Base-by-base conservation (phyloP, 2,329 filamentous ascomycete genomes). In the Talaromyces sp. region DNA sequence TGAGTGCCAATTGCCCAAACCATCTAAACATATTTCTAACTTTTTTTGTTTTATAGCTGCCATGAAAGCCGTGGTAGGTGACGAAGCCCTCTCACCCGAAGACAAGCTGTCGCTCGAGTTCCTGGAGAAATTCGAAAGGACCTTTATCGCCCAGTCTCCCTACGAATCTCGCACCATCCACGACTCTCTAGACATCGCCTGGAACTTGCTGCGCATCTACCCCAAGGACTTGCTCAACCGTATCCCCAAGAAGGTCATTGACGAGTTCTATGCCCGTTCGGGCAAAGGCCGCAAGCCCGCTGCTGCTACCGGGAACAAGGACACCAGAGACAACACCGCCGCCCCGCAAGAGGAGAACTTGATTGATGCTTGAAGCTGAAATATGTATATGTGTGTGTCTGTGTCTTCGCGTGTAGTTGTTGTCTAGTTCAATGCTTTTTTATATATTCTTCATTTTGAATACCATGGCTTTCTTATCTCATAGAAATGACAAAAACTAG, bases 1-100 rank as follows among this genome's bases (percentile, higher is more conserved):
- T 79, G 67, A 70, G 77, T 28, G 51, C 12, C 61, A 7, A 27
- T 12, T 30, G 4, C 9, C 16, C 30, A 50, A n/a, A n/a, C 36
- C n/a, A n/a, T n/a, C 14, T 40, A 7, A 6, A 2, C 16, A 40
- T 5, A 8, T 40, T 16, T 10, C 31, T 60, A 14, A 57, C n/a
- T 52, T 18, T 1, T n/a, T 12, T 54, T 16, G 2, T 53, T 16
- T 42, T 56, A 68, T 56, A 78, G 94, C 96, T 42, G 90, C 92
- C 76, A 99, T 99, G 95, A 99, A 98, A 83, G 95, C 95, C 64
- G 95, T 99, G 77, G 95, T 99, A 63, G 95, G 95, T 81, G 96
- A 99, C 81, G 95, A 99, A 78, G 95, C 95, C 36, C 80, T 99
- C 73, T 96, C 92, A 31, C 86, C 90, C 60, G 95, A 99, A 81